Conservation (phyloP, 352 stramenopile species). For the Pythium aphanidermatum region DNA sequence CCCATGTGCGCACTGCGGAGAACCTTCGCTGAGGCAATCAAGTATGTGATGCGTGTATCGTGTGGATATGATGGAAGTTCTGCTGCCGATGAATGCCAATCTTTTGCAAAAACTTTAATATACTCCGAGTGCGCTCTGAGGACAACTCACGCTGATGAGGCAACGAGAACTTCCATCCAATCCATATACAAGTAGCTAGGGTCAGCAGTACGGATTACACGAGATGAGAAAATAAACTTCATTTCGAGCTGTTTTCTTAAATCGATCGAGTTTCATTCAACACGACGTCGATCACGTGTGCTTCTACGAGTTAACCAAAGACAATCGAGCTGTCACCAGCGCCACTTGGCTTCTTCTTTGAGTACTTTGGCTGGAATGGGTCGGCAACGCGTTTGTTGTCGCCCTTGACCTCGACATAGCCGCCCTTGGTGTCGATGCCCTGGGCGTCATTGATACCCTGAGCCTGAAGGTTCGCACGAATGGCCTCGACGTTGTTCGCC, state of each 20-base stretch:
- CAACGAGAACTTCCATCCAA: slow-evolving; percentile 11
- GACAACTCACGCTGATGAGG: slow-evolving; percentile 49
- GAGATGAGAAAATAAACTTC: too few species aligned
- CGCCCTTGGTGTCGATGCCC: slow-evolving; percentile 32
- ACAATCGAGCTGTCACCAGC: slow-evolving; percentile 76
- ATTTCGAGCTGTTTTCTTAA: too few species aligned
- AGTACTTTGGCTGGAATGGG: slow-evolving; percentile 42
- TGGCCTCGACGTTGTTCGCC: slow-evolving; percentile 60
- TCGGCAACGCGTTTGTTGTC: slow-evolving; percentile 45
- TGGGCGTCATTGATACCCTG: slow-evolving; percentile 54
- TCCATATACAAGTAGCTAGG: slow-evolving; percentile 9
- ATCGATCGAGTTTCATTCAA: neutral
- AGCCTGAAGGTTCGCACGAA: slow-evolving; percentile 68
- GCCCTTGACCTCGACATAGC: slow-evolving; percentile 42
- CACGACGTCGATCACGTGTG: neutral
- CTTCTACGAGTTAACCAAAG: slow-evolving; percentile 44
- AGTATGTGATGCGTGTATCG: too few species aligned
- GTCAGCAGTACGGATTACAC: too few species aligned
- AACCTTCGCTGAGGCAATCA: slow-evolving; percentile 14
- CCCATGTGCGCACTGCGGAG: slow-evolving; percentile 7
- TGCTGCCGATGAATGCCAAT: slow-evolving; percentile 45
- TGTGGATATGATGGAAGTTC: neutral
- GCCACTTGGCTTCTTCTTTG: slow-evolving; percentile 76
- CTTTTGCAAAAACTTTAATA: slow-evolving; percentile 85
- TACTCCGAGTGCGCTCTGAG: slow-evolving; percentile 69